Evolutionary conservation across 208 protist genomes (phyloP).

Genomic region (Crithidia expoeki): DNA sequence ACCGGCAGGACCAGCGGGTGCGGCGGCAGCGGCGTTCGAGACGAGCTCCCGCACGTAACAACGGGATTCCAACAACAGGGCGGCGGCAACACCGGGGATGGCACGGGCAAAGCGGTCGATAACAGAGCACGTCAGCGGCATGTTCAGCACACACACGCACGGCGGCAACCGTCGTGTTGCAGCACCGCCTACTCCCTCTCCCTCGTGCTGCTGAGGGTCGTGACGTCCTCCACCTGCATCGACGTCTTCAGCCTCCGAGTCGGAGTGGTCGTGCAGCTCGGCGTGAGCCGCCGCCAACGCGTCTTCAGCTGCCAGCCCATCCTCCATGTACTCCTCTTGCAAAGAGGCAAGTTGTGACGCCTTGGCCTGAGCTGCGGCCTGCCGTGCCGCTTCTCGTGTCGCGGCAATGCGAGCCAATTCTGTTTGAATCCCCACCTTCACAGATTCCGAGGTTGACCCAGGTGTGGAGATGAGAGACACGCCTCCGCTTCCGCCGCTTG

Average conservation of each 20-base stretch:
- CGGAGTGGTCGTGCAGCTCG: conserved; percentile 42
- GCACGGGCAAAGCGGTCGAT: conserved; percentile 16
- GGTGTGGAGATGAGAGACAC: neutral
- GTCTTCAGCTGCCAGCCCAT: conserved; percentile 62
- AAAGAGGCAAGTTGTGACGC: conserved; percentile 37
- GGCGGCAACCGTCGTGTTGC: conserved; percentile 41
- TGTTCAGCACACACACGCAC: conserved; percentile 26
- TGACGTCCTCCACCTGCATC: conserved; percentile 15
- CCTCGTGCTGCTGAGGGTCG: neutral
- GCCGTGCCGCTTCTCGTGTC: conserved; percentile 42
- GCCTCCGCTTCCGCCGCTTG: neutral
- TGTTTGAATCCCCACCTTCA: conserved; percentile 23
- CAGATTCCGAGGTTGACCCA: neutral
- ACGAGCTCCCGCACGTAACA: conserved; percentile 29
- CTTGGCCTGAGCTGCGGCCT: conserved; percentile 31
- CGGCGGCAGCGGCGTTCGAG: neutral
- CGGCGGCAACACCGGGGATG: conserved; percentile 15
- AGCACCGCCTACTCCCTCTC: neutral
- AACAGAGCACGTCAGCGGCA: neutral
- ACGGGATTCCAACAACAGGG: conserved; percentile 28
- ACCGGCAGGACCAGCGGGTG: neutral
- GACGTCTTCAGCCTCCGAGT: conserved; percentile 17
- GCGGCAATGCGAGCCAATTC: conserved; percentile 63
- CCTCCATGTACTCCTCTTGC: conserved; percentile 69
- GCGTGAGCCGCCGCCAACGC: conserved; percentile 49